Evolutionary conservation across 2,329 filamentous ascomycete genomes (phyloP), one percentile per base, ranked within the genome.

Genomic region (Neofusicoccum parvum): DNA sequence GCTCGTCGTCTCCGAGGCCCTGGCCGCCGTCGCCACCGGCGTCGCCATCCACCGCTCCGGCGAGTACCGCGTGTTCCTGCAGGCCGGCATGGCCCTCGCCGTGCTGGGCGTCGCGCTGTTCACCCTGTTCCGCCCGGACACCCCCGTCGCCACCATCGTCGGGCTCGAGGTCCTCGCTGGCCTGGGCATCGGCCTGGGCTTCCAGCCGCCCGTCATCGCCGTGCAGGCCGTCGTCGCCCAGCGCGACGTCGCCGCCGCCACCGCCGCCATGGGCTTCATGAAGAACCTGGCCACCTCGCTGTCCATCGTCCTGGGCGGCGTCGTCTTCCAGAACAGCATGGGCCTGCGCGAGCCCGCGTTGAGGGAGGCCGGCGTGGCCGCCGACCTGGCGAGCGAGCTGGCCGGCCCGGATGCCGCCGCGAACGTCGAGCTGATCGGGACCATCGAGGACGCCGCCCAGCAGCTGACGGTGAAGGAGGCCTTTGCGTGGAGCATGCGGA

Each of bases 1-100:
- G 0, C 84, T 89, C 50, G 80, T 90, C 2, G 80, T 92, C 0
- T 88, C 90, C 0, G 84, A 88, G 46, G 86, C 76, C 17, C 68
- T 80, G 3, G 73, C 75, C 0, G 80, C 82, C 65, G 81, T 84
- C 1, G 66, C 80, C 7, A 73, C 78, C 1, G 86, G 85, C 2
- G 60, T 85, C 17, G 73, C 80, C 66, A 82, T 83, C 36, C 78
- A 80, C 64, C 80, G 80, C 53, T 80, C 76, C 1, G 80, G 81
- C 17, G 73, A 72, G 36, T 83, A 81, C 69, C 70, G 79, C 1
- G 71, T 74, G 41, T 70, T 76, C 7, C 77, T 79, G 58, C 78
- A 74, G 73, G 50, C 72, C 1, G 77, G 77, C 5, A 73, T 72
- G 0, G 37, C 72, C 2, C 62, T 78, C 10, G 67, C 78, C 12